Evolutionary conservation across 352 stramenopile genomes (phyloP).

Genomic region (Phytophthora capsici): DNA sequence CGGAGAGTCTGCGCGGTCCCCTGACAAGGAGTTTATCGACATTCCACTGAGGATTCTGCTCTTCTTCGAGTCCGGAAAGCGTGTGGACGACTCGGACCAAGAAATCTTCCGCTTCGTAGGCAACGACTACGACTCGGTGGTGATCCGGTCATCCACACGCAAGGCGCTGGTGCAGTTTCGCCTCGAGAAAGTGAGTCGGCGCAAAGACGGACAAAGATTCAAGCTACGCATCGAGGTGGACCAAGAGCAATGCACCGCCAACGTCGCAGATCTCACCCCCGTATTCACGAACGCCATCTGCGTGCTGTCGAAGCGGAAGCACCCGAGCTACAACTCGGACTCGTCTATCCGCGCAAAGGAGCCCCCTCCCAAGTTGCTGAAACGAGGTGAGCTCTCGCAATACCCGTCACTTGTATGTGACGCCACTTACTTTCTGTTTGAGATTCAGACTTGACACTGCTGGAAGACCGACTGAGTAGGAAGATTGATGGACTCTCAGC

Average conservation of each 20-base stretch:
- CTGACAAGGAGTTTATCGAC: constrained; percentile 79
- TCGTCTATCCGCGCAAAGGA: constrained; percentile 53
- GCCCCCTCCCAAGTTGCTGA: constrained; percentile 64
- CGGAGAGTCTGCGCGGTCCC: constrained; percentile 67
- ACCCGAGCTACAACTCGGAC: constrained; percentile 58
- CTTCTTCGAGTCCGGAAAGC: constrained; percentile 88
- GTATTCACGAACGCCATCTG: constrained; percentile 90
- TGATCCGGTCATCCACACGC: constrained; percentile 67
- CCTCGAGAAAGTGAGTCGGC: constrained; percentile 85
- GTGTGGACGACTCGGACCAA: constrained; percentile 83
- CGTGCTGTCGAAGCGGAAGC: constrained; percentile 87
- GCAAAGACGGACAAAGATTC: constrained; percentile 87
- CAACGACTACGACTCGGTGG: constrained; percentile 86
- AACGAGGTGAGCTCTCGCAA: constrained; percentile 48
- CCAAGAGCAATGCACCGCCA: constrained; percentile 83
- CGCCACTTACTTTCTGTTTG: constrained; percentile 1
- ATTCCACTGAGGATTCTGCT: constrained; percentile 82
- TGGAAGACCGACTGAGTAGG: constrained; percentile 66
- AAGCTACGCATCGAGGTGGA: constrained; percentile 87
- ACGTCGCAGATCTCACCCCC: constrained; percentile 75
- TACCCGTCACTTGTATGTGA: background rate
- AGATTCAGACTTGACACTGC: constrained; percentile 53
- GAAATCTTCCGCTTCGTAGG: constrained; percentile 89
- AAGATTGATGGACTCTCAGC: constrained; percentile 63
- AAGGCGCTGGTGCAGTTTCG: constrained; percentile 82